Base-by-base conservation (phyloP, 208 protist species). In the Leishmania arabica region DNA sequence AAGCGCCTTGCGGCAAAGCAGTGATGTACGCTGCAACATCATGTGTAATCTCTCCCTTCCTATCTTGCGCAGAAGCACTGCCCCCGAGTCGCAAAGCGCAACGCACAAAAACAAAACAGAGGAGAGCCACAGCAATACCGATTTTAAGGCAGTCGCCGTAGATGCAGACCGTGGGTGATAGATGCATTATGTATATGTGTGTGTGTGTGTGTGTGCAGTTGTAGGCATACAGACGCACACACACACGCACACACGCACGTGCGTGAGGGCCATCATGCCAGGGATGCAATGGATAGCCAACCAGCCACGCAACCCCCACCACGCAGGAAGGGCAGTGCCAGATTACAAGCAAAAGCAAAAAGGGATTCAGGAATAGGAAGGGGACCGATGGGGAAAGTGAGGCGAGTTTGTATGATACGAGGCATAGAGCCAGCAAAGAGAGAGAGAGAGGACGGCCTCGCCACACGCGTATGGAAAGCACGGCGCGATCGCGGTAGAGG, bases 1-100 rank as follows among this genome's bases (percentile, higher is more conserved):
- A 53, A 96, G 80, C 27, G 91, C 72, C 86, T 95, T 95, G 3
- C 92, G 86, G 37, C 74, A 88, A 74, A 93, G 83, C 45, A 80
- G 54, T 15, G 65, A 42, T 11, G 90, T 95, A 34, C 66, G 68
- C n/a, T 73, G 74, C 37, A 97, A 75, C 93, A 97, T 95, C 0
- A 31, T 42, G 15, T 73, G 51, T 34, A 45, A 3, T 21, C 51
- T 56, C 21, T 49, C 40, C 27, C 54, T 49, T 45, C 19, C 37
- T 54, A 47, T 77, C 15, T 54, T 51, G 24, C n/a, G 6, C 42
- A 53, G 45, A 47, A 73, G 47, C 69, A 53, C 69, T 45, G 24
- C 1, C 19, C 54, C 54, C 69, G 9, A 73, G 13, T 54, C 42
- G 47, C 21, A 17, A 51, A 73, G 47, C 15, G 31, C 27, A 53